Base-by-base conservation (phyloP, 2,329 filamentous ascomycete genomes). In the Beauveria sp. region DNA sequence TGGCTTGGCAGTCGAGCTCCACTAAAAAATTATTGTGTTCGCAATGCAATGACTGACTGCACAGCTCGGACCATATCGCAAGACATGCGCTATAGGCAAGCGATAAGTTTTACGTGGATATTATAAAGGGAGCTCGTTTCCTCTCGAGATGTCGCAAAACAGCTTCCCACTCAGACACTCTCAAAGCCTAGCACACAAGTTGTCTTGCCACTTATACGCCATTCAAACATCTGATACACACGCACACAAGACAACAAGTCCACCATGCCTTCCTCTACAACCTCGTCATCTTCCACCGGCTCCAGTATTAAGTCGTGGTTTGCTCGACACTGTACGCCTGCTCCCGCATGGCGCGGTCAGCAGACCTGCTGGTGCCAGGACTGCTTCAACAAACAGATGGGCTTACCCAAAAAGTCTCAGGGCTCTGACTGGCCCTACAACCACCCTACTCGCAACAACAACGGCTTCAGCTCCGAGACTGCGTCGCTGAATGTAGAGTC, bases 301-400 rank as follows among this genome's bases (percentile, higher is more conserved):
- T 58, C 57, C 40, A 28, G 37, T 40, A 62, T 66, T 55, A 67
- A 64, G 51, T 70, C 70, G 55, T 77, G 75, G 75, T 76, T 75
- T 63, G 70, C 72, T 54, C 73, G 74, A 63, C 75, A 76, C 70
- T 75, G 73, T 64, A 67, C 73, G 53, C 73, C 75, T 59, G 71
- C 72, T 20, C 74, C 74, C 2, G 73, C 75, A 51, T 67, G 74
- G 66, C 71, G 69, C 66, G 65, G 66, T 62, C 67, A 66, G 40
- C 67, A 72, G 4, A 64, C 68, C 22, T 77, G 75, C 60, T 73
- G 73, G 57, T 77, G 75, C 65, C 69, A 67, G 56, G 63, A 67
- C 51, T 75, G 72, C 68, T 75, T 58, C 53, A 51, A 59, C 40
- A 50, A 24, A 26, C 52, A 60, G 37, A 54, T 55, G 61, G 54